Evolutionary conservation across 257 asterid species (phyloP), one percentile per base, ranked within the genome.

Genomic region (Capsicum chinense): DNA sequence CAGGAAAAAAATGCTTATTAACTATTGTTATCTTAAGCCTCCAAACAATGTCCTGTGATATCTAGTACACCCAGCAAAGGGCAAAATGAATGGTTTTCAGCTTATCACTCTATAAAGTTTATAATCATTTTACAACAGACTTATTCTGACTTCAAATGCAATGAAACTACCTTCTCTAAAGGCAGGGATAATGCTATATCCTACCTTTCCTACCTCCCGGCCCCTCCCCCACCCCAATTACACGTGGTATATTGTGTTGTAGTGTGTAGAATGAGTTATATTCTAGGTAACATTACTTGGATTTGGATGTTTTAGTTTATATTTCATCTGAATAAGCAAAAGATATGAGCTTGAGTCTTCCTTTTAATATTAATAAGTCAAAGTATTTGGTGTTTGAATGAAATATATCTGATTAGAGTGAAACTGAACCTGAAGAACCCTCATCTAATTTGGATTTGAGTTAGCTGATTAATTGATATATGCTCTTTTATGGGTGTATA

Each of bases 81-180:
- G 39, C 47, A 71, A 44, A 57, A 54, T 54, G 50, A 26, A 33
- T 21, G n/a, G 15, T 54, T 74, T 7, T 76, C 60, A 48, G 44
- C 62, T 74, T 60, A 74, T 50, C 33, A 74, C 16, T 74, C 62
- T 56, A 50, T 76, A 26, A 19, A 78, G 50, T 15, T 54, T 33
- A 54, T 54, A 4, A 54, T 33, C 82, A 78, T 78, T 78, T 78
- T 33, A 78, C 48, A 52, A 9, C 15, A 54, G 21, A 83, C 57
- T 37, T 5, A 2, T 67, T 82, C 80, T 52, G 21, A 64, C 12
- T 67, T 68, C 66, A 39, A 59, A 54, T 54, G 52, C 57, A 37
- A 59, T 52, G 58, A 26, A 26, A 26, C 33, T 26, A 1, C 33
- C 33, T 26, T 26, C 33, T 26, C 33, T 26, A 26, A 26, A 26